Evolutionary conservation across 2,329 filamentous ascomycete genomes (phyloP), one percentile per base, ranked within the genome.

Genomic region (Thelonectria discophora): DNA sequence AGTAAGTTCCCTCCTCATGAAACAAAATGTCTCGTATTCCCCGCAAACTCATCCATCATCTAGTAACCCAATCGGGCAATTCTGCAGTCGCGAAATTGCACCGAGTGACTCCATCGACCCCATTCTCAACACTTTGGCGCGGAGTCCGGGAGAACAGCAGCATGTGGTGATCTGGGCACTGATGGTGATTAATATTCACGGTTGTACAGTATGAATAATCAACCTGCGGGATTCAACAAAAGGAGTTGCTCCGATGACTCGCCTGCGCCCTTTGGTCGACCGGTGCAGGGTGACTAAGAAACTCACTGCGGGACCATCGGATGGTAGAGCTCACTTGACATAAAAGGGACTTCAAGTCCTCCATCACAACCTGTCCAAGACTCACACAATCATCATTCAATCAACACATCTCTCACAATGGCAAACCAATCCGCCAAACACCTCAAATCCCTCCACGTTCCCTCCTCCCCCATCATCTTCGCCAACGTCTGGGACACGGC

Each of bases 401-500:
- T 24, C n/a, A 27, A 48, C 24, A 10, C n/a, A 10, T 20, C 27
- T 6, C 21, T 24, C 50, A 67, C 57, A 51, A 67, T 74, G 54
- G 47, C 69, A 9, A 78, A 77, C 64, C 52, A 69, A 12, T 63
- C 65, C 63, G 83, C 75, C 60, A 74, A 67, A 51, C 73, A 69
- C 27, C 68, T 79, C 59, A 77, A 78, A 62, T 68, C 70, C 40
- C 81, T 88, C 18, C 86, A 88, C 71, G 63, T 73, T 20, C 82
- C 85, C 0, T 80, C 81, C 2, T 68, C 76, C 1, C 86, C 86
- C 12, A 61, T 88, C 37, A 62, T 88, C 43, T 75, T 88, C 6
- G 77, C 84, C 11, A 88, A 88, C 66, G 75, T 86, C 64, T 86
- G 83, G 78, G 85, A 88, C 67, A 74, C 78, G 27, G 71, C 81